Conservation (phyloP, 306 rosid species). For the Geum urbanum region DNA sequence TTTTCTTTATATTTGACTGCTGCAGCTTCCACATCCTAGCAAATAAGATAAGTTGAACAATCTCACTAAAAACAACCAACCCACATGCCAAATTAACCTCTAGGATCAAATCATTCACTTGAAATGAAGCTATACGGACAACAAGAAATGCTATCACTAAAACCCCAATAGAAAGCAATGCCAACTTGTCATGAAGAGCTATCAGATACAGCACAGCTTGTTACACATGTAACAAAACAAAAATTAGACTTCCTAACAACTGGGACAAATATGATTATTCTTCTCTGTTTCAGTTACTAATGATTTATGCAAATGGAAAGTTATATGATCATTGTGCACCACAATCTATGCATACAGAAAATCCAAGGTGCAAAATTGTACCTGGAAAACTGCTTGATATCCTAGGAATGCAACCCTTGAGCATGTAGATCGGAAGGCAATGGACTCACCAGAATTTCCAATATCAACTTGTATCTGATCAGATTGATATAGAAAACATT, state of each 20-base stretch:
- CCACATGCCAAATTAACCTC: not conserved
- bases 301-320: not conserved
- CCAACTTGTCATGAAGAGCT: too few species aligned
- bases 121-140: not conserved
- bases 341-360: not conserved
- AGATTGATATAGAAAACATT: constrained; percentile 1
- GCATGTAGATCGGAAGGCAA: constrained; percentile 66
- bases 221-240: not conserved
- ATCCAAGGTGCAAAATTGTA: constrained; percentile 16
- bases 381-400: constrained; percentile 75
- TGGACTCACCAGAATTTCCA: constrained; percentile 60
- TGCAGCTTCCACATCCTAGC: constrained; percentile 60
- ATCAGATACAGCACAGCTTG: not conserved
- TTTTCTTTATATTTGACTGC: constrained; percentile 48
- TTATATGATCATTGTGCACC: not conserved
- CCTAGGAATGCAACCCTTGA: constrained; percentile 71
- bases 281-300: not conserved
- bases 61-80: constrained; percentile 4
- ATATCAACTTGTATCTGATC: constrained; percentile 71
- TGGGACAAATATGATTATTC: not conserved
- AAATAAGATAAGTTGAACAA: constrained; percentile 20
- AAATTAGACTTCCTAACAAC: not conserved
- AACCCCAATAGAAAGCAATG: not conserved
- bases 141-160: not conserved
- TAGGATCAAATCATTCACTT: constrained; percentile 4